These are phyloP conservation scores for Claviceps cyperi DNA, from an alignment of 2,329 filamentous ascomycete genomes.

Conservation along the genomic window DNA sequence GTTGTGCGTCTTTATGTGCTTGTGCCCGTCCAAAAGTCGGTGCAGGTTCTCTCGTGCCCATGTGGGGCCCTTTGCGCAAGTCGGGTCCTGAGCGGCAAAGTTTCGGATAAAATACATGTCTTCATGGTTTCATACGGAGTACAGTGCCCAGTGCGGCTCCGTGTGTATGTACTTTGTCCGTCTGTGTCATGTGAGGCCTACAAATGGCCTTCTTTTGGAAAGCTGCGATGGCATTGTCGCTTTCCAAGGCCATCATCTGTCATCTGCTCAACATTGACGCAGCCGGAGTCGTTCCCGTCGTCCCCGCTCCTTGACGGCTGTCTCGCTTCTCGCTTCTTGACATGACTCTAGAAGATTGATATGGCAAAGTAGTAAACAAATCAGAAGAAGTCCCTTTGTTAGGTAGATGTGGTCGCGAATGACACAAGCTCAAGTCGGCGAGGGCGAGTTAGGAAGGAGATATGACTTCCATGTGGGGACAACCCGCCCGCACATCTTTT, in stretches of 20 bases:
- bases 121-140: background rate
- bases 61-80: constrained; percentile 17
- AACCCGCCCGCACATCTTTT: no score
- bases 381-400: background rate
- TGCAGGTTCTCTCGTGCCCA: constrained; percentile 21
- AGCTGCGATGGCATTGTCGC: no score
- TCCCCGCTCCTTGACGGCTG: no score
- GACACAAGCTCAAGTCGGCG: background rate
- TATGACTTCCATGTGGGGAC: background rate
- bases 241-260: no score
- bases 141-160: background rate
- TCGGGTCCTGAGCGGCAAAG: constrained; percentile 14
- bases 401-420: background rate
- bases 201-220: no score
- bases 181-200: background rate
- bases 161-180: no score
- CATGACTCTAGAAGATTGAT: background rate
- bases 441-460: background rate
- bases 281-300: no score
- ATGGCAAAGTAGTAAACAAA: background rate
- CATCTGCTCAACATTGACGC: no score
- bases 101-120: constrained; percentile 12
- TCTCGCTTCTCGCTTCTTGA: no score
- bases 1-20: constrained; percentile 24
- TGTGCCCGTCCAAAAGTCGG: constrained; percentile 25